phyloP scores from a whole-genome alignment of 148 eudicot species.

The Vaccinium vitisidaea region DNA sequence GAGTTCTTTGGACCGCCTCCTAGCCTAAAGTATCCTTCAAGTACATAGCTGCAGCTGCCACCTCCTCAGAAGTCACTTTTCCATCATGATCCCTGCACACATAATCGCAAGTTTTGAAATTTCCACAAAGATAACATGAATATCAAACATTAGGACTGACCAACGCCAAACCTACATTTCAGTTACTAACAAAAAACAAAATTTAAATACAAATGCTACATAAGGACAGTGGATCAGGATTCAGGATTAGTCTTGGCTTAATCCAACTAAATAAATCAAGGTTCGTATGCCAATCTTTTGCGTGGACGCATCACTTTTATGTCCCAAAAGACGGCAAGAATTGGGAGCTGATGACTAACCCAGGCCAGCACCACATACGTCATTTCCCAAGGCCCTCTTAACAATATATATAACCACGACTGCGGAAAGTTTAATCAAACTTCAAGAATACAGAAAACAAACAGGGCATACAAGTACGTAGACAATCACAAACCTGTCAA shows the following conservation, averaged over 20 bases:
- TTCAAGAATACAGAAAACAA: neutral
- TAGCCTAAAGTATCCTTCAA: slow-evolving; percentile 73
- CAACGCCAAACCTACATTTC: neutral
- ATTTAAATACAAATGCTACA: neutral
- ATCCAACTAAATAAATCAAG: neutral
- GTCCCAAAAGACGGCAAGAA: neutral
- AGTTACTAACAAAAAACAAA: neutral
- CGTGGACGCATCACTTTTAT: neutral
- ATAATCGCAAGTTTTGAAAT: neutral
- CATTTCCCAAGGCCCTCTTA: too few relatives aligned
- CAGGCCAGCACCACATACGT: neutral
- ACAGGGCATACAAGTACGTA: neutral
- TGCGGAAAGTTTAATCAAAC: neutral
- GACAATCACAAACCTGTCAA: slow-evolving; percentile 52
- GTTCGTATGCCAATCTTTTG: too few relatives aligned
- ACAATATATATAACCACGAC: too few relatives aligned
- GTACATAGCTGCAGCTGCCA: slow-evolving; percentile 73
- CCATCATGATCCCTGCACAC: slow-evolving; percentile 76
- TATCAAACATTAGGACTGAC: neutral
- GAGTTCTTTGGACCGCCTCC: slow-evolving; percentile 82
- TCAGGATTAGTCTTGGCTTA: neutral
- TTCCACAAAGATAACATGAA: neutral
- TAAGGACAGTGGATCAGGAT: neutral
- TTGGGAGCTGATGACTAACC: neutral
- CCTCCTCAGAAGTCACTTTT: slow-evolving; percentile 85